phyloP scores from a whole-genome alignment of 495 filamentous ascomycete species.

The Daldinia childiae region DNA sequence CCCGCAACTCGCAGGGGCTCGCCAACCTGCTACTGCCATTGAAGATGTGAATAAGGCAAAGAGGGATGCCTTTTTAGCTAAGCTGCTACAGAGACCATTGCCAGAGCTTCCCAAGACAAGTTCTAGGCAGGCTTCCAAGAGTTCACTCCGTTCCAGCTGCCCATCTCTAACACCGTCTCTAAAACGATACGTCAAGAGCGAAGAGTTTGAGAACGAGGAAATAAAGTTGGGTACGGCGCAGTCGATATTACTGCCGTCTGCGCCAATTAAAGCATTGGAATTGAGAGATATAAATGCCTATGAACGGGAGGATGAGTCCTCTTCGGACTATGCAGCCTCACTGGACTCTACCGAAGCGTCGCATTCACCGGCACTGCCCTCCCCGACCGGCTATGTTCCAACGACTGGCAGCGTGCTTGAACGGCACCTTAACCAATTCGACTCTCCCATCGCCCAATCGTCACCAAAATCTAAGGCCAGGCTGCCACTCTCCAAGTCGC shows the following conservation, averaged over 20 bases:
- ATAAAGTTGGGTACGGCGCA: slow-evolving; percentile 49
- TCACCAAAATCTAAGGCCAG: slow-evolving; percentile 33
- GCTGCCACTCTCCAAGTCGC: slow-evolving; percentile 14
- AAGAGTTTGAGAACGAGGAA: slow-evolving; percentile 51
- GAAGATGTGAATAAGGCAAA: slow-evolving; percentile 29
- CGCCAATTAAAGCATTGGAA: slow-evolving; percentile 41
- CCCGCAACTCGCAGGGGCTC: slow-evolving; percentile 40
- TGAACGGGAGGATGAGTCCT: slow-evolving; percentile 39
- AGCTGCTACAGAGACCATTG: slow-evolving; percentile 52
- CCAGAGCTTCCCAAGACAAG: slow-evolving; percentile 49
- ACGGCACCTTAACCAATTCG: slow-evolving; percentile 44
- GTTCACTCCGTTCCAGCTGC: slow-evolving; percentile 37
- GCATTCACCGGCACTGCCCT: slow-evolving; percentile 35
- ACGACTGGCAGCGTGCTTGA: slow-evolving; percentile 51
- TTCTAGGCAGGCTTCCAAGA: slow-evolving; percentile 39
- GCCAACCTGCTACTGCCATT: not conserved
- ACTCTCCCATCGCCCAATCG: slow-evolving; percentile 32
- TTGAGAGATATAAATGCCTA: slow-evolving; percentile 15
- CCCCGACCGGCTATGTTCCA: slow-evolving; percentile 47
- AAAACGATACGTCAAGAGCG: slow-evolving; percentile 49
- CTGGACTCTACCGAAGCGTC: slow-evolving; percentile 42
- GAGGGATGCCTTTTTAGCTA: slow-evolving; percentile 38
- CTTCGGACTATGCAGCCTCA: slow-evolving; percentile 51
- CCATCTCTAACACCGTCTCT: slow-evolving; percentile 57
- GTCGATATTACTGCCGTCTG: slow-evolving; percentile 35